These are phyloP conservation scores for Pichia sp. DNA, from an alignment of 1,139 yeast species.

Conservation along the genomic window DNA sequence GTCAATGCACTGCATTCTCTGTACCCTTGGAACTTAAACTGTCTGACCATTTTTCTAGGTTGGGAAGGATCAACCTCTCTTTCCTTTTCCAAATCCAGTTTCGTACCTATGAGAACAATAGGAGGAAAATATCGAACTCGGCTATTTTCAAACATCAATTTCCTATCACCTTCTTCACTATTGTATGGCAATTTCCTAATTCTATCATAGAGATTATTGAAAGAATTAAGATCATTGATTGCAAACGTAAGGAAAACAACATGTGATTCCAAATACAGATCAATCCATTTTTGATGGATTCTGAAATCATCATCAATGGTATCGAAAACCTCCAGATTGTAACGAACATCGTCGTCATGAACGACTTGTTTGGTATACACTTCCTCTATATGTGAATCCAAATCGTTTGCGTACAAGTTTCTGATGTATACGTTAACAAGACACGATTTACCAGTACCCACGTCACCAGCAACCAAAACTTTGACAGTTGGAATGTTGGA, in stretches of 20 bases:
- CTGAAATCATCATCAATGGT: conserved; percentile 45
- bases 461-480: conserved; percentile 45
- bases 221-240: conserved; percentile 32
- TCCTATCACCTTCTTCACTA: conserved; percentile 9
- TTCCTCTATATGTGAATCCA: conserved; percentile 51
- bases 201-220: conserved; percentile 18
- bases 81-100: conserved; percentile 31
- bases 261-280: conserved; percentile 37
- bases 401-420: conserved; percentile 40
- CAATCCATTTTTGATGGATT: conserved; percentile 37
- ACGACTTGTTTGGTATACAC: conserved; percentile 32
- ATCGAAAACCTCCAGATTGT: conserved; percentile 45
- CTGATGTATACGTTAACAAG: conserved; percentile 46
- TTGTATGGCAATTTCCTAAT: conserved; percentile 11
- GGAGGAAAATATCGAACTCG: conserved; percentile 17
- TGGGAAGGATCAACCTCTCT: conserved; percentile 41
- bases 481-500: conserved; percentile 28
- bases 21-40: conserved; percentile 37
- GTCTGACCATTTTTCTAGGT: conserved; percentile 33
- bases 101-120: conserved; percentile 31
- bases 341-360: conserved; percentile 34
- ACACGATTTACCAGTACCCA: conserved; percentile 55
- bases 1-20: conserved; percentile 50
- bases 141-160: conserved; percentile 2
- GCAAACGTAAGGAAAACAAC: conserved; percentile 49